Evolutionary conservation across 305 asterid genomes (phyloP).

Genomic region (Fraxinus latifolia): DNA sequence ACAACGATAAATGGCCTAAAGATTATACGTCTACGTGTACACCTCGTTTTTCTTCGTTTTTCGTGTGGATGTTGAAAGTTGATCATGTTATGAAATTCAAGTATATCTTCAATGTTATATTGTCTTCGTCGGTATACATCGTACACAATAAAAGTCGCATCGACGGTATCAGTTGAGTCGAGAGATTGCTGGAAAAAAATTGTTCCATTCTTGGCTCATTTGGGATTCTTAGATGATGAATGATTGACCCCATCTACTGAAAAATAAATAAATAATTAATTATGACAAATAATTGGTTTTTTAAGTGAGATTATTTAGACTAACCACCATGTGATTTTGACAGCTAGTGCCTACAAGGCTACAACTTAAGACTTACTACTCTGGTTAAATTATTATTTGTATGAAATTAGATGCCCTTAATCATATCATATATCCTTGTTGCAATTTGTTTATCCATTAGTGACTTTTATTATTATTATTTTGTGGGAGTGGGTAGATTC

Average conservation of each 20-base stretch:
- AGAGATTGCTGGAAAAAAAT: not conserved
- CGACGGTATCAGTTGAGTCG: not conserved
- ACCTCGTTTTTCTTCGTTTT: not conserved
- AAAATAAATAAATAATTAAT: not conserved
- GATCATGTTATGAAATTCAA: not conserved
- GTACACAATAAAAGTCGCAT: not conserved
- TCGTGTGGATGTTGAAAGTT: not conserved
- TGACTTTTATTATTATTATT: not conserved
- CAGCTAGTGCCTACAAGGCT: not conserved
- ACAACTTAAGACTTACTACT: not conserved
- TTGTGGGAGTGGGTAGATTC: not conserved
- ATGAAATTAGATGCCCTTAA: not conserved
- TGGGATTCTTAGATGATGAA: not conserved
- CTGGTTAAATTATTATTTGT: not conserved
- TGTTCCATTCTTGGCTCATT: not conserved
- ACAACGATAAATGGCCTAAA: not conserved
- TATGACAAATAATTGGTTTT: not conserved
- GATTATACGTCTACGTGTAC: not conserved
- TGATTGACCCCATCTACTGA: not conserved
- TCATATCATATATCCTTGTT: not conserved
- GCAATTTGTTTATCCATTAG: not conserved
- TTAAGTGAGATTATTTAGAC: not conserved
- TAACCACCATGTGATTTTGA: conserved; percentile 2
- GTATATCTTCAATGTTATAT: not conserved
- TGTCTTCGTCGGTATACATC: not conserved